phyloP scores from a whole-genome alignment of 139 green algal species.

The Volvox reticuliferus region DNA sequence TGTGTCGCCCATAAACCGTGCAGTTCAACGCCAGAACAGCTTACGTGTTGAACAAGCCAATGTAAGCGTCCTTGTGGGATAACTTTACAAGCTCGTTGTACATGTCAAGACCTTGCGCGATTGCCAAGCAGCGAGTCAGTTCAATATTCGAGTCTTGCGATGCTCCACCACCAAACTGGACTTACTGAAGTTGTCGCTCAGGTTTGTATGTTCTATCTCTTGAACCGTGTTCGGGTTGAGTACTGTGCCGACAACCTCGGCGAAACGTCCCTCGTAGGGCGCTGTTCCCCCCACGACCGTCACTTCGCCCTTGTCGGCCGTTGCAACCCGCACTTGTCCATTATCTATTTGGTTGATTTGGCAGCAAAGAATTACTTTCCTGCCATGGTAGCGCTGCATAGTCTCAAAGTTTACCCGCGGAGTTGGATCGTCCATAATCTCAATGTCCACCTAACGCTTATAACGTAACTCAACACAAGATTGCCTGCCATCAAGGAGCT shows the following conservation, averaged over 20 bases:
- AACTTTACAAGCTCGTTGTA: slow-evolving; percentile 53
- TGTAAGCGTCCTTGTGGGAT: slow-evolving; percentile 32
- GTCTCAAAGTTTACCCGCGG: slow-evolving; percentile 47
- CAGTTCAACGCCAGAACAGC: not conserved
- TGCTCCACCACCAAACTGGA: not conserved
- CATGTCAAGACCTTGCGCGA: slow-evolving; percentile 18
- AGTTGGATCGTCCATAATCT: slow-evolving; percentile 20
- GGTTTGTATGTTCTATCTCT: slow-evolving; percentile 14
- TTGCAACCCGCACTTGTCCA: not conserved
- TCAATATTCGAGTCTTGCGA: not conserved
- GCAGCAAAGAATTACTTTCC: slow-evolving; percentile 25
- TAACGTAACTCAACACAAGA: too few species aligned
- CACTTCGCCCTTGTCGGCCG: slow-evolving; percentile 43
- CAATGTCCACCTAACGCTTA: not conserved
- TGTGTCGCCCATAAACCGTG: too few species aligned
- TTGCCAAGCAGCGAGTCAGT: not conserved
- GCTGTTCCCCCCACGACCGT: not conserved
- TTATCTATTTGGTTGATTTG: slow-evolving; percentile 34
- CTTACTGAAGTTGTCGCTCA: slow-evolving; percentile 44
- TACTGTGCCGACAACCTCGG: slow-evolving; percentile 38
- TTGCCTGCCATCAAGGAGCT: too few species aligned
- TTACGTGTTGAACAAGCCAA: slow-evolving; percentile 38
- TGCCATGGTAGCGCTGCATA: slow-evolving; percentile 36
- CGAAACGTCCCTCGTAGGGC: slow-evolving; percentile 32
- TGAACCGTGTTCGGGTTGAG: slow-evolving; percentile 34